phyloP scores from a whole-genome alignment of 305 asterid species.

The Caryopteris hybrid region DNA sequence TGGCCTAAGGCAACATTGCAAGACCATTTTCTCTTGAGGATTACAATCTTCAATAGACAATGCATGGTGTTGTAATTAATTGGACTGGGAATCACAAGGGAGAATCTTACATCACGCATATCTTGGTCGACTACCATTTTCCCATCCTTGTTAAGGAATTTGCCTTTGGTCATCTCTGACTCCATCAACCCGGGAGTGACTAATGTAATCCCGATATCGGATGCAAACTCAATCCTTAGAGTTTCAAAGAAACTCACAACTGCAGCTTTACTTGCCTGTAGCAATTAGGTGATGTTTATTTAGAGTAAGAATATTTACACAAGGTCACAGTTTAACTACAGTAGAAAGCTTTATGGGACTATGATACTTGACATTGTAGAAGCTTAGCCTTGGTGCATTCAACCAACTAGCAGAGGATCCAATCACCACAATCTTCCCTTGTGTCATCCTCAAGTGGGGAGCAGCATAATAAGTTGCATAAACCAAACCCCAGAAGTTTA shows the following conservation, averaged over 20 bases:
- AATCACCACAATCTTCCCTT: constrained; percentile 49
- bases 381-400: constrained; percentile 53
- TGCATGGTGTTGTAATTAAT: too few species aligned
- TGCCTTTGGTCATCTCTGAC: constrained; percentile 62
- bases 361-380: constrained; percentile 40
- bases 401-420: constrained; percentile 60
- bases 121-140: constrained; percentile 47
- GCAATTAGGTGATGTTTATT: neutral
- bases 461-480: constrained; percentile 46
- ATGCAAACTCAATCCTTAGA: constrained; percentile 43
- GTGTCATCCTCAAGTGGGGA: constrained; percentile 52
- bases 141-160: constrained; percentile 38
- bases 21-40: too few species aligned
- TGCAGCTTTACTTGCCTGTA: constrained; percentile 76
- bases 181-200: constrained; percentile 57
- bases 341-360: neutral
- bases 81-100: neutral
- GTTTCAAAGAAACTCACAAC: constrained; percentile 64
- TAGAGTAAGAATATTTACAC: neutral
- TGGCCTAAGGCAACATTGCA: too few species aligned
- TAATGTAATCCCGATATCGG: constrained; percentile 45
- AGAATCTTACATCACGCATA: constrained; percentile 50
- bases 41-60: too few species aligned
- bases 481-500: constrained; percentile 69
- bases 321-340: neutral